These are phyloP conservation scores for Suillus subaureus DNA, from an alignment of 768 basidiomycete species.

Conservation along the genomic window DNA sequence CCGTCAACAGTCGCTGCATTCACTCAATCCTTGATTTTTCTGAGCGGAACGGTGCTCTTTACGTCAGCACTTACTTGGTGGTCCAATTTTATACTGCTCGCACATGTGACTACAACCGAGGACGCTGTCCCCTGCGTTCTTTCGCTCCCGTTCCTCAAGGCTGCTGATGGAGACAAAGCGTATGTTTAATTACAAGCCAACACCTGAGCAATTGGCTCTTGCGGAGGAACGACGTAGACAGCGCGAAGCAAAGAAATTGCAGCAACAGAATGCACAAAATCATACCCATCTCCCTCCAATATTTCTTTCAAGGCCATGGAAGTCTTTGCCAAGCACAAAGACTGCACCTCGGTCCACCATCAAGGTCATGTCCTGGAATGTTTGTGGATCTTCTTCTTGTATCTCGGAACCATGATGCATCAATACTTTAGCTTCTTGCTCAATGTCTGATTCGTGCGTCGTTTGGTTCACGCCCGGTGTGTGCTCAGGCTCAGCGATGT, in stretches of 20 bases:
- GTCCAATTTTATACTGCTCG: not conserved
- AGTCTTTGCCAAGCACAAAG: constrained; percentile 22
- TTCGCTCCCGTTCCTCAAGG: not conserved
- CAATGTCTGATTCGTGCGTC: constrained; percentile 79
- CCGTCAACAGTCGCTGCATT: constrained; percentile 41
- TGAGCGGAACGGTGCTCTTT: not conserved
- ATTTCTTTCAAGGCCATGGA: constrained; percentile 38
- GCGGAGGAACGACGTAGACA: constrained; percentile 44
- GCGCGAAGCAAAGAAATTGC: constrained; percentile 49
- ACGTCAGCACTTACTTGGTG: constrained; percentile 6
- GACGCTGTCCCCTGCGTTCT: not conserved
- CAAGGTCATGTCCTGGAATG: constrained; percentile 84
- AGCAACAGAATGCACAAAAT: constrained; percentile 22
- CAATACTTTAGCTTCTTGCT: constrained; percentile 60
- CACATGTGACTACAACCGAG: not conserved
- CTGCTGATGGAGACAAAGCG: constrained; percentile 5
- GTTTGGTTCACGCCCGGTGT: constrained; percentile 4
- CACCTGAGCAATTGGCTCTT: constrained; percentile 59
- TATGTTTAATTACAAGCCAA: constrained; percentile 30
- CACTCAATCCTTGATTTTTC: constrained; percentile 17
- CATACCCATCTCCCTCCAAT: constrained; percentile 10
- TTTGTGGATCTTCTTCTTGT: constrained; percentile 40
- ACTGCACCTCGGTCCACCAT: constrained; percentile 24
- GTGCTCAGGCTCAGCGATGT: not conserved
- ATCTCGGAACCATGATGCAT: constrained; percentile 10